Conservation (phyloP, 2,329 filamentous ascomycete genomes). For the Periconia digitata region DNA sequence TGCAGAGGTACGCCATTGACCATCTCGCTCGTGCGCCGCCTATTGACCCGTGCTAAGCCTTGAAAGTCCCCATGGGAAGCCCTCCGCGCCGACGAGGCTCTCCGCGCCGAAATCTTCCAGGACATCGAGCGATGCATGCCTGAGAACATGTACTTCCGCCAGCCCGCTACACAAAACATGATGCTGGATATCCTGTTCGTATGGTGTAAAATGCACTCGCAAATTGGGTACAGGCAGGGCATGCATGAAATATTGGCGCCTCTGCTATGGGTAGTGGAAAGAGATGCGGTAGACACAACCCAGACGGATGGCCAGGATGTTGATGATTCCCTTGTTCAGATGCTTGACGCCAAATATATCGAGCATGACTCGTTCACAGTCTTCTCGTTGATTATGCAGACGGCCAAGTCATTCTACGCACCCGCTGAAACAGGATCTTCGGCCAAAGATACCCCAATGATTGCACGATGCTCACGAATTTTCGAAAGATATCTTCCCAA, state of each 20-base stretch:
- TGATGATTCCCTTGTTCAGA: slow-evolving; percentile 37
- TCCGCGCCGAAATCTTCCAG: slow-evolving; percentile 87
- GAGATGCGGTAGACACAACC: slow-evolving; percentile 69
- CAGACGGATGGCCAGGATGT: slow-evolving; percentile 25
- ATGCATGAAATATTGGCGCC: slow-evolving; percentile 97
- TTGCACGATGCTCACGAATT: slow-evolving; percentile 82
- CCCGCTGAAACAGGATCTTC: slow-evolving; percentile 48
- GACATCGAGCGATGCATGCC: slow-evolving; percentile 90
- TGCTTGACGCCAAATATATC: slow-evolving; percentile 72
- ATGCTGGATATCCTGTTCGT: slow-evolving; percentile 90
- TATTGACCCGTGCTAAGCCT: slow-evolving; percentile 52
- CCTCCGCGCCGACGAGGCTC: slow-evolving; percentile 79
- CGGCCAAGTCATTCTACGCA: slow-evolving; percentile 84
- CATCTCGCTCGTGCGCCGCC: slow-evolving; percentile 21
- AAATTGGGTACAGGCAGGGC: slow-evolving; percentile 90
- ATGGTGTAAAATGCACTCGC: slow-evolving; percentile 89
- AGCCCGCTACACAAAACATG: slow-evolving; percentile 73
- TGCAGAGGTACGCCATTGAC: slow-evolving; percentile 55
- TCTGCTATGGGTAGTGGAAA: slow-evolving; percentile 79
- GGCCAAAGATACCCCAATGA: slow-evolving; percentile 65
- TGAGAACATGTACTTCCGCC: slow-evolving; percentile 86
- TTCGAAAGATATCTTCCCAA: slow-evolving; percentile 78
- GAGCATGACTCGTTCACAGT: slow-evolving; percentile 91
- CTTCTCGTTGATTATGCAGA: slow-evolving; percentile 86
- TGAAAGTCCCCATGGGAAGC: slow-evolving; percentile 86